phyloP scores from a whole-genome alignment of 805 yeast genomes.

The Saccharomyces cerevisiae region DNA sequence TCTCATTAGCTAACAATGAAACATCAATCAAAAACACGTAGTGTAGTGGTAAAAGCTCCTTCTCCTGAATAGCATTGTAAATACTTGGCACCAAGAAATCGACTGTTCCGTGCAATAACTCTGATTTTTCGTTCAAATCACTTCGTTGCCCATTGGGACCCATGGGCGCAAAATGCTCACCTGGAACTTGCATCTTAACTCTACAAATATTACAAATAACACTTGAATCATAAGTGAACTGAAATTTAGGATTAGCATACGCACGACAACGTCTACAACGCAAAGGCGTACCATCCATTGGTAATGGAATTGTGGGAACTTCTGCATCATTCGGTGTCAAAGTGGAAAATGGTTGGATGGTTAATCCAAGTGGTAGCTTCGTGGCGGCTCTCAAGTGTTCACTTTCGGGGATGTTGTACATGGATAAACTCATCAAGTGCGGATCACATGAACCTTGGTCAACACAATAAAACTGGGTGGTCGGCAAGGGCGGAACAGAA shows the following conservation, averaged over 20 bases:
- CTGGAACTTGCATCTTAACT: conserved; percentile 60
- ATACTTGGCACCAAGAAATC: conserved; percentile 72
- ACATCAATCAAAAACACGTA: conserved; percentile 72
- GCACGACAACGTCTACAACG: conserved; percentile 90
- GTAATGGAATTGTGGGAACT: conserved; percentile 27
- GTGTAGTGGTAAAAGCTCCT: conserved; percentile 43
- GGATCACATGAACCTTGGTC: conserved; percentile 88
- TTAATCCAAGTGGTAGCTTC: conserved; percentile 71
- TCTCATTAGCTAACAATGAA: conserved; percentile 48
- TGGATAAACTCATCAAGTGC: conserved; percentile 62
- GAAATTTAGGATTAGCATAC: conserved; percentile 79
- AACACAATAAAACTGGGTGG: conserved; percentile 54
- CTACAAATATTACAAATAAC: conserved; percentile 85
- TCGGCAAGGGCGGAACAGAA: conserved; percentile 76
- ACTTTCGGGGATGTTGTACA: conserved; percentile 75
- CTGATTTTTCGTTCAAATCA: conserved; percentile 57
- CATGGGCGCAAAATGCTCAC: conserved; percentile 55
- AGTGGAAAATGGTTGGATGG: conserved; percentile 80
- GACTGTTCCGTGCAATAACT: conserved; percentile 72
- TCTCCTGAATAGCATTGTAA: conserved; percentile 46
- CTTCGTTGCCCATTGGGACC: conserved; percentile 50
- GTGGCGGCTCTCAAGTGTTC: conserved; percentile 63
- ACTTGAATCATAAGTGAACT: conserved; percentile 46
- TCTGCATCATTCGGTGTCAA: conserved; percentile 37
- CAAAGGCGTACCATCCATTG: conserved; percentile 42